A percentile compares a stretch with the other conserved stretches of the same genome.
These are phyloP conservation scores for Cyathus pygmaeus DNA, from an alignment of 1,284 basidiomycete genomes.

Conservation along the genomic window DNA sequence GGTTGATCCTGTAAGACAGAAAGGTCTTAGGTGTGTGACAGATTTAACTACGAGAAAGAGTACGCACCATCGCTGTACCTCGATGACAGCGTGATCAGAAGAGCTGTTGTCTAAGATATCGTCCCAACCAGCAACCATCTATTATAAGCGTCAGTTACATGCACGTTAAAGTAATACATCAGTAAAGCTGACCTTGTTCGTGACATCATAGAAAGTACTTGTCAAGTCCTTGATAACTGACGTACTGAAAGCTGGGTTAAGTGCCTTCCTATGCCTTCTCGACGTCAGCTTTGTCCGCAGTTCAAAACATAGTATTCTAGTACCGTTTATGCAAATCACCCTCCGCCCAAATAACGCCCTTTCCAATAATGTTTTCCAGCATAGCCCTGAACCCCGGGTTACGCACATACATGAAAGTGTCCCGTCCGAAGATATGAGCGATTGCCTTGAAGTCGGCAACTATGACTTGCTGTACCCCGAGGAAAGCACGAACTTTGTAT, in stretches of 20 bases:
- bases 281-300: not conserved
- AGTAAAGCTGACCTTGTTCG: slow-evolving; percentile 49
- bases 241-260: slow-evolving; percentile 51
- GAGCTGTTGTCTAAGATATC: not conserved
- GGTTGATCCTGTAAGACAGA: not conserved
- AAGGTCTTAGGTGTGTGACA: not conserved
- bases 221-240: slow-evolving; percentile 45
- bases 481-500: slow-evolving; percentile 43
- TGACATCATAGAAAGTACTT: slow-evolving; percentile 45
- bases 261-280: slow-evolving; percentile 45
- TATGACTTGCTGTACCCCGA: slow-evolving; percentile 48
- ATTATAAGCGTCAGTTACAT: slow-evolving; percentile 11
- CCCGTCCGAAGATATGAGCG: slow-evolving; percentile 53
- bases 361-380: slow-evolving; percentile 49
- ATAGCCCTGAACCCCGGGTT: slow-evolving; percentile 34
- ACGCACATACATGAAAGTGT: slow-evolving; percentile 54
- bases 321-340: slow-evolving; percentile 54
- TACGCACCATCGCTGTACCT: too few species aligned
- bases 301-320: slow-evolving; percentile 17
- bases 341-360: slow-evolving; percentile 54
- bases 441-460: slow-evolving; percentile 62
- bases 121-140: slow-evolving; percentile 27
- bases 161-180: not conserved
- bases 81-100: too few species aligned
- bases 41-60: too few species aligned